Percentiles rank a stretch among this genome's conserved stretches.
These are phyloP conservation scores for Daedaleopsis sinensis DNA, from an alignment of 768 basidiomycete genomes.

Conservation along the genomic window DNA sequence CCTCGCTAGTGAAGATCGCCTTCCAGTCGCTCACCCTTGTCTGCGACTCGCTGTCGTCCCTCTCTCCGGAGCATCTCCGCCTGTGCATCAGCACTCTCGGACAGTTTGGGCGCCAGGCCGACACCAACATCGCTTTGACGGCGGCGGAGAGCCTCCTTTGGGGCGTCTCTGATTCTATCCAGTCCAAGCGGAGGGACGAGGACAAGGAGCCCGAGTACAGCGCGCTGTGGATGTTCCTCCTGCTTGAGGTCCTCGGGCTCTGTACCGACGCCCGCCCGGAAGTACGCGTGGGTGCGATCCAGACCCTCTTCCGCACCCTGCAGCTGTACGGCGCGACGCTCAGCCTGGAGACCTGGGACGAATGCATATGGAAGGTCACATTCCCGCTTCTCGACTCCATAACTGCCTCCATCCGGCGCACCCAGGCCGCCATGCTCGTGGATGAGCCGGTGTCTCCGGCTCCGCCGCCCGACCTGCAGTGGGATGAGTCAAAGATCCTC, in stretches of 20 bases:
- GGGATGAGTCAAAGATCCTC: slow-evolving; percentile 89
- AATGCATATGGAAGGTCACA: slow-evolving; percentile 89
- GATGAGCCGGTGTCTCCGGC: slow-evolving; percentile 18
- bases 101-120: slow-evolving; percentile 88
- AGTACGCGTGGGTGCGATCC: slow-evolving; percentile 91
- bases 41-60: slow-evolving; percentile 86
- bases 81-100: slow-evolving; percentile 90
- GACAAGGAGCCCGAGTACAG: slow-evolving; percentile 74
- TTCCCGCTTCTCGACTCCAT: slow-evolving; percentile 83
- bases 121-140: slow-evolving; percentile 95
- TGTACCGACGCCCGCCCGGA: slow-evolving; percentile 85
- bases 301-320: slow-evolving; percentile 92
- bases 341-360: slow-evolving; percentile 82
- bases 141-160: slow-evolving; percentile 92
- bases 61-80: slow-evolving; percentile 80
- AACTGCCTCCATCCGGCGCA: slow-evolving; percentile 54
- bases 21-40: slow-evolving; percentile 94
- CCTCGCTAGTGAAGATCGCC: slow-evolving; percentile 83
- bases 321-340: slow-evolving; percentile 91
- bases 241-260: slow-evolving; percentile 80
- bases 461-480: slow-evolving; percentile 46
- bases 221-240: slow-evolving; percentile 91
- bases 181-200: slow-evolving; percentile 71
- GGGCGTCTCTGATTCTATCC: slow-evolving; percentile 96
- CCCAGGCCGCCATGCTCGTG: slow-evolving; percentile 15